These are phyloP conservation scores for Teratosphaeria viscida DNA, from an alignment of 2,329 filamentous ascomycete species.

Conservation along the genomic window DNA sequence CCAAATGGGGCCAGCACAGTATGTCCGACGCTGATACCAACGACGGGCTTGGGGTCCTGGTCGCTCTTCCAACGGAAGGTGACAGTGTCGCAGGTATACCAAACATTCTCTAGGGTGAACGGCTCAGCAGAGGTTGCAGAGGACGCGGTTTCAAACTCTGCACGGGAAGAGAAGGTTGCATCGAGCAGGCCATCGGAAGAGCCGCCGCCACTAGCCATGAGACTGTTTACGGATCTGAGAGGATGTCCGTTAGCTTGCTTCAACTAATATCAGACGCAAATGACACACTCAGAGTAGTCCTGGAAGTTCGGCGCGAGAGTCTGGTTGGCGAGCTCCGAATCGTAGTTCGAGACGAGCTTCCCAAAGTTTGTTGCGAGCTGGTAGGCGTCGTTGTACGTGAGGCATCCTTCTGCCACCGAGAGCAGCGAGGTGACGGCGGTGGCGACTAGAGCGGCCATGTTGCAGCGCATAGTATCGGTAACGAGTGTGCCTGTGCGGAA, in stretches of 20 bases:
- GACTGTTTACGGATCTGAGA: constrained; percentile 3
- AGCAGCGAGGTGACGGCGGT: background rate
- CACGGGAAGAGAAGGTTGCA: constrained; percentile 8
- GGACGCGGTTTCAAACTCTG: constrained; percentile 7
- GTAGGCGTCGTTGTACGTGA: background rate
- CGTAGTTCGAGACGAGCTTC: constrained; percentile 5
- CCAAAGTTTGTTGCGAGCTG: constrained; percentile 5
- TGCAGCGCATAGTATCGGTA: background rate
- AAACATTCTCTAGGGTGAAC: constrained; percentile 9
- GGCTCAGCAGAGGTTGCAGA: constrained; percentile 9
- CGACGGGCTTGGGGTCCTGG: constrained; percentile 7
- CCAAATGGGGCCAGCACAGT: background rate
- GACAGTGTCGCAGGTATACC: constrained; percentile 12
- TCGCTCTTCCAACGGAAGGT: constrained; percentile 10
- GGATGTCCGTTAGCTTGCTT: background rate
- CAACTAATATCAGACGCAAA: background rate
- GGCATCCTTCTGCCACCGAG: background rate
- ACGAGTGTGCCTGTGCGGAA: background rate
- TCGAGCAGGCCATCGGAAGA: constrained; percentile 1
- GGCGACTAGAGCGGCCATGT: background rate
- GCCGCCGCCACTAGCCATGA: constrained; percentile 6
- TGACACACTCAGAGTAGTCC: constrained; percentile 7
- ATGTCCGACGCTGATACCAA: constrained; percentile 3
- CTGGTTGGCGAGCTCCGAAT: constrained; percentile 3
- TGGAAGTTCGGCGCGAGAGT: constrained; percentile 3